Percentiles rank a stretch among this genome's conserved stretches.
phyloP scores from a whole-genome alignment of 2,329 filamentous ascomycete genomes.

The Penicillium aurantiogriseum region DNA sequence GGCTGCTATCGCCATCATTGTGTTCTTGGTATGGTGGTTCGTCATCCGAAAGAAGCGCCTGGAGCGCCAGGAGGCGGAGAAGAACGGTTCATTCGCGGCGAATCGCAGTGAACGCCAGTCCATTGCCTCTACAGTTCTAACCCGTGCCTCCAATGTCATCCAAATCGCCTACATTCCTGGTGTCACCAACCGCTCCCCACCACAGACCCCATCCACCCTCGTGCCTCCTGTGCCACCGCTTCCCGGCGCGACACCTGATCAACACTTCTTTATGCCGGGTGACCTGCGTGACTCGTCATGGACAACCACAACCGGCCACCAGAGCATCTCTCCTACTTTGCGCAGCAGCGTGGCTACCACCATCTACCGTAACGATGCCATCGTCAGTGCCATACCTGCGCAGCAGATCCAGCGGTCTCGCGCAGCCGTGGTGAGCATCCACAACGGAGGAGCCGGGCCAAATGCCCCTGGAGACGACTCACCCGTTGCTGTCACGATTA shows the following conservation, averaged over 20 bases:
- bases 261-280: constrained; percentile 90
- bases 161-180: constrained; percentile 99
- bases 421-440: constrained; percentile 90
- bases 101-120: constrained; percentile 70
- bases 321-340: constrained; percentile 51
- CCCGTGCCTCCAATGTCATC: constrained; percentile 96
- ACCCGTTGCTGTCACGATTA: constrained; percentile 36
- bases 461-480: constrained; percentile 48
- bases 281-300: constrained; percentile 90
- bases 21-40: constrained; percentile 83
- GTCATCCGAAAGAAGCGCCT: constrained; percentile 74
- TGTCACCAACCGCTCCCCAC: constrained; percentile 85
- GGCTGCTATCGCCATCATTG: constrained; percentile 67
- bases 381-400: constrained; percentile 73
- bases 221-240: constrained; percentile 94
- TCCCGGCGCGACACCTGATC: constrained; percentile 67
- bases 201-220: constrained; percentile 74
- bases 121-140: constrained; percentile 92
- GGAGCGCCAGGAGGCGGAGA: constrained; percentile 58
- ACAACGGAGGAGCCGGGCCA: constrained; percentile 53
- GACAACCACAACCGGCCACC: constrained; percentile 62
- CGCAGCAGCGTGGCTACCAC: constrained; percentile 79
- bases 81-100: constrained; percentile 52
- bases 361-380: constrained; percentile 87
- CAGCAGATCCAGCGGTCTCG: constrained; percentile 85